phyloP scores from a whole-genome alignment of 202 grass and related monocot genomes.

The Cymbopogon flexuosus region DNA sequence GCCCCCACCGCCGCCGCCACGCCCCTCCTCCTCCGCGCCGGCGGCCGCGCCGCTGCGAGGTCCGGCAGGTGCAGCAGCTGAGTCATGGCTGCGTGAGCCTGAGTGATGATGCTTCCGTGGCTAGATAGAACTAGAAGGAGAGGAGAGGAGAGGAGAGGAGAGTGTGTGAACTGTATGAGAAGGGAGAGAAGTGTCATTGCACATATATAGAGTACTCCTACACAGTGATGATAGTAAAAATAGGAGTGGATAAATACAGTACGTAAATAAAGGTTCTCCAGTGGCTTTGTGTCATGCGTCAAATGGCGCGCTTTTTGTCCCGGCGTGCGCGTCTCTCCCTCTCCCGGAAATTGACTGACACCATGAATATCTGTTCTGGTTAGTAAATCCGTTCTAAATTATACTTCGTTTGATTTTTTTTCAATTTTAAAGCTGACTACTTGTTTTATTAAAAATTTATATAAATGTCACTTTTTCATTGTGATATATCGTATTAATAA shows the following conservation, averaged over 20 bases:
- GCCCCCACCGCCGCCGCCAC: neutral
- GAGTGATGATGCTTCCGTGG: neutral
- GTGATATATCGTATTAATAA: too few relatives aligned
- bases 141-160: neutral
- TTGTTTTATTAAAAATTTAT: too few relatives aligned
- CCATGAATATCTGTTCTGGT: too few relatives aligned
- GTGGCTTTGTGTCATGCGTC: neutral
- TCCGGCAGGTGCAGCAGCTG: slow-evolving; percentile 59
- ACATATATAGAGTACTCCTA: too few relatives aligned
- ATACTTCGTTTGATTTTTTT: too few relatives aligned
- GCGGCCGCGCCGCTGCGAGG: slow-evolving; percentile 34
- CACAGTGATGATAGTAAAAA: neutral
- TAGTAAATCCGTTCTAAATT: too few relatives aligned
- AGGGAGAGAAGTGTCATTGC: neutral
- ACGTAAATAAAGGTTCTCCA: too few relatives aligned
- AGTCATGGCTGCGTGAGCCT: slow-evolving; percentile 31
- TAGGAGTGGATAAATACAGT: neutral
- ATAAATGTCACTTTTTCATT: too few relatives aligned
- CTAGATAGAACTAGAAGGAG: neutral
- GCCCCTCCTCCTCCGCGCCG: slow-evolving; percentile 31
- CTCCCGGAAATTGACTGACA: neutral
- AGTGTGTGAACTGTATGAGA: neutral
- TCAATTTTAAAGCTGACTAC: too few relatives aligned
- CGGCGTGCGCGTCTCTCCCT: neutral
- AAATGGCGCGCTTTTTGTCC: neutral